These are phyloP conservation scores for Russula earlei DNA, from an alignment of 768 basidiomycete genomes.

Conservation along the genomic window DNA sequence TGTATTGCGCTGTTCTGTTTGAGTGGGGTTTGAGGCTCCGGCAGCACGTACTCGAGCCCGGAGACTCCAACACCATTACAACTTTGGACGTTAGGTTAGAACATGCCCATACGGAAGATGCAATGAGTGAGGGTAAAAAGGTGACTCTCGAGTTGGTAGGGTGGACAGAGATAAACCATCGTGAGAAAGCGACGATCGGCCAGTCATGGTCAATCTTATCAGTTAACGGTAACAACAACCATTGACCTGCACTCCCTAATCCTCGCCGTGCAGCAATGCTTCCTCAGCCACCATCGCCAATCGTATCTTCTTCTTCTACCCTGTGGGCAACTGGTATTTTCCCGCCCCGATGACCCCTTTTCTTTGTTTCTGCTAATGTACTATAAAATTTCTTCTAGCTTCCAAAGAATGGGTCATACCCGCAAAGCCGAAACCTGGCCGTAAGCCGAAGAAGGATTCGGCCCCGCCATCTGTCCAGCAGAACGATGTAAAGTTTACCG, in stretches of 20 bases:
- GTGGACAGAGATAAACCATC: no score
- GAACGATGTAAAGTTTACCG: constrained; percentile 35
- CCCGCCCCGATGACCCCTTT: no score
- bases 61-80: no score
- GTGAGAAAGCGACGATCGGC: constrained; percentile 7
- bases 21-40: no score
- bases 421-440: constrained; percentile 77
- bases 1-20: no score
- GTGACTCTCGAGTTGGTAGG: no score
- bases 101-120: no score
- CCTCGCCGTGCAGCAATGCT: constrained; percentile 16
- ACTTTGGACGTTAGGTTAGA: no score
- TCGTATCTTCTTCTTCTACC: constrained; percentile 39
- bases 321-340: constrained; percentile 67
- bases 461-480: constrained; percentile 31
- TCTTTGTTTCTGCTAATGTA: constrained; percentile 6
- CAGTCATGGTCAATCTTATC: constrained; percentile 37
- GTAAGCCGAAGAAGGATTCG: constrained; percentile 75
- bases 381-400: constrained; percentile 34
- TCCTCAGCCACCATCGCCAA: constrained; percentile 18
- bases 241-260: background rate
- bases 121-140: no score
- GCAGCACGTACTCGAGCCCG: no score
- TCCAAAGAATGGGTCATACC: constrained; percentile 89
- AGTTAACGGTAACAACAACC: constrained; percentile 29